phyloP scores from a whole-genome alignment of 2,329 filamentous ascomycete genomes.

The Xylariaceae sp. region DNA sequence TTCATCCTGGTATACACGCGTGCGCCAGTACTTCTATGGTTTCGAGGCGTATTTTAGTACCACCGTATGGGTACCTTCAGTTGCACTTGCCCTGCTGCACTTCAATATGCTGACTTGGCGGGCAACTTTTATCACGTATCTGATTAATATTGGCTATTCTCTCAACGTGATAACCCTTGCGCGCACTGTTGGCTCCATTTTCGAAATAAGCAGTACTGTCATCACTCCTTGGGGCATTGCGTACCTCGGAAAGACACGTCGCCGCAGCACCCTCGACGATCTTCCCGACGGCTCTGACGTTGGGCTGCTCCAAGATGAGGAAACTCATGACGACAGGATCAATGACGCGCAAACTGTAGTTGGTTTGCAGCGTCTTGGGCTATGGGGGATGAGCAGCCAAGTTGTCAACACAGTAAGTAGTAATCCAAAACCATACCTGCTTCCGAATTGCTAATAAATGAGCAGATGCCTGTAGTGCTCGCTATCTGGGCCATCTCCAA shows the following conservation, averaged over 20 bases:
- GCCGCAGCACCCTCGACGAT: constrained; percentile 17
- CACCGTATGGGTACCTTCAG: constrained; percentile 43
- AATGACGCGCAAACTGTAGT: constrained; percentile 24
- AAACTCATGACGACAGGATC: constrained; percentile 9
- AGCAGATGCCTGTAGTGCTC: constrained; percentile 36
- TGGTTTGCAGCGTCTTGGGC: constrained; percentile 37
- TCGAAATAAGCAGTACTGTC: constrained; percentile 54
- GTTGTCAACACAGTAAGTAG: constrained; percentile 37
- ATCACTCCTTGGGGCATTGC: constrained; percentile 49
- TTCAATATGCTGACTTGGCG: constrained; percentile 55
- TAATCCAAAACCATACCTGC: not conserved
- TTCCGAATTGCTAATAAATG: not conserved
- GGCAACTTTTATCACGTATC: constrained; percentile 54
- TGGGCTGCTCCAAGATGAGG: constrained; percentile 3
- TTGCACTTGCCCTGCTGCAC: constrained; percentile 50
- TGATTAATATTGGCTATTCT: constrained; percentile 48
- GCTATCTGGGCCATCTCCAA: constrained; percentile 32
- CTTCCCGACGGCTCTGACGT: constrained; percentile 25
- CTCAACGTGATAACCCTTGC: constrained; percentile 46
- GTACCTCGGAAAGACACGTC: constrained; percentile 32
- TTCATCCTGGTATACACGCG: constrained; percentile 11
- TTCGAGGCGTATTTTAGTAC: constrained; percentile 38
- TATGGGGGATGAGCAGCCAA: constrained; percentile 43
- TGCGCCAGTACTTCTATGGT: constrained; percentile 28
- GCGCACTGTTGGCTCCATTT: constrained; percentile 44